Conservation (phyloP, 805 yeast species). For the Metschnikowia colocasiae region DNA sequence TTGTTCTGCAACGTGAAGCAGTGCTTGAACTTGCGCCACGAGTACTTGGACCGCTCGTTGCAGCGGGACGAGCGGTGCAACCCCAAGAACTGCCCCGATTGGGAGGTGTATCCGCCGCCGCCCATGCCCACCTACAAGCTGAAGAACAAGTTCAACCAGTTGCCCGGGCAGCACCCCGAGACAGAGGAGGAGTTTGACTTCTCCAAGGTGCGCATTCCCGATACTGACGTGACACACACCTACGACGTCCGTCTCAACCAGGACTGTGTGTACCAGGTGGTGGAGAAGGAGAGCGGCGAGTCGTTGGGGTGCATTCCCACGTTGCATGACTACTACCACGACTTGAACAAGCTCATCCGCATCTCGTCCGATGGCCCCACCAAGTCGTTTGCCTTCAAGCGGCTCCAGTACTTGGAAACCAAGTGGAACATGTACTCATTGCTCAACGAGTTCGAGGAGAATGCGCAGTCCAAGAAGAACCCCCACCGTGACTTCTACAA, state of each 20-base stretch:
- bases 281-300: constrained; percentile 30
- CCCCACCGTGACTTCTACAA: constrained; percentile 98
- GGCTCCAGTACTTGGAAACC: constrained; percentile 91
- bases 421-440: constrained; percentile 90
- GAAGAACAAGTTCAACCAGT: constrained; percentile 50
- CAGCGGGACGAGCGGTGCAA: constrained; percentile 68
- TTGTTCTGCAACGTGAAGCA: constrained; percentile 57
- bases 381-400: constrained; percentile 90
- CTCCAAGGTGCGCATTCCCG: constrained; percentile 53
- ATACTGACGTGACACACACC: constrained; percentile 27
- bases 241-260: constrained; percentile 47
- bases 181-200: constrained; percentile 61
- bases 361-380: constrained; percentile 93
- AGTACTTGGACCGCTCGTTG: constrained; percentile 65
- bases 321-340: constrained; percentile 79
- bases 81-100: constrained; percentile 71
- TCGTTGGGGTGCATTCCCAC: constrained; percentile 67
- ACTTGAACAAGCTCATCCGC: constrained; percentile 66
- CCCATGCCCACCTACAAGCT: constrained; percentile 82
- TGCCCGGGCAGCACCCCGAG: constrained; percentile 30
- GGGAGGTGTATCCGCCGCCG: constrained; percentile 90
- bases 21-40: constrained; percentile 72
- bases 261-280: constrained; percentile 70
- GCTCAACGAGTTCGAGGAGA: constrained; percentile 90
- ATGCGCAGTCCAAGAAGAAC: constrained; percentile 81